phyloP scores from a whole-genome alignment of 73 alveolate genomes.

The Paramecium bursaria region DNA sequence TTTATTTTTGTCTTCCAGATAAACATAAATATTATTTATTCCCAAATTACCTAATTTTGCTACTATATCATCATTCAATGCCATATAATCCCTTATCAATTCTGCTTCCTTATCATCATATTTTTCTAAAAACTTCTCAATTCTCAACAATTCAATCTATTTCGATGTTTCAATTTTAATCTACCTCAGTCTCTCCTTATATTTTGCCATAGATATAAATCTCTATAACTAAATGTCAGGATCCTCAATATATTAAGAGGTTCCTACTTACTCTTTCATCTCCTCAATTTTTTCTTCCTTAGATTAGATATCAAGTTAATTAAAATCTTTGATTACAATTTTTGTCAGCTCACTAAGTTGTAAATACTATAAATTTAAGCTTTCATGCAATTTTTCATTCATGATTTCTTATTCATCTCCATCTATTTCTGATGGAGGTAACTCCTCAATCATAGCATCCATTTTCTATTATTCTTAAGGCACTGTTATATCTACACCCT shows the following conservation, averaged over 20 bases:
- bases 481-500: slow-evolving; percentile 35
- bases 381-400: slow-evolving; percentile 4
- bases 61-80: neutral
- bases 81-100: slow-evolving; percentile 21
- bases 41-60: slow-evolving; percentile 42
- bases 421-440: neutral
- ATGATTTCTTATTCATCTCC: slow-evolving; percentile 50
- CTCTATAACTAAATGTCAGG: neutral
- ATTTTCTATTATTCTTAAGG: neutral
- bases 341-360: slow-evolving; percentile 11
- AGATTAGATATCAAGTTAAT: slow-evolving; percentile 8
- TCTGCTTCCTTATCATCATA: slow-evolving; percentile 27
- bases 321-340: neutral
- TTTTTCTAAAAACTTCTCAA: slow-evolving; percentile 24
- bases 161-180: slow-evolving; percentile 10
- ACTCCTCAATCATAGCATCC: slow-evolving; percentile 18
- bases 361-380: neutral
- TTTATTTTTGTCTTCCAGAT: slow-evolving; percentile 47
- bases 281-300: slow-evolving; percentile 17
- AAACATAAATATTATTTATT: slow-evolving; percentile 35
- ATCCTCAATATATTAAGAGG: slow-evolving; percentile 7
- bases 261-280: neutral
- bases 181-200: slow-evolving; percentile 11
- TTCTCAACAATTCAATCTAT: slow-evolving; percentile 12
- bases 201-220: slow-evolving; percentile 13